These are phyloP conservation scores for Durio zibethinus DNA, from an alignment of 345 rosid species.

Conservation along the genomic window DNA sequence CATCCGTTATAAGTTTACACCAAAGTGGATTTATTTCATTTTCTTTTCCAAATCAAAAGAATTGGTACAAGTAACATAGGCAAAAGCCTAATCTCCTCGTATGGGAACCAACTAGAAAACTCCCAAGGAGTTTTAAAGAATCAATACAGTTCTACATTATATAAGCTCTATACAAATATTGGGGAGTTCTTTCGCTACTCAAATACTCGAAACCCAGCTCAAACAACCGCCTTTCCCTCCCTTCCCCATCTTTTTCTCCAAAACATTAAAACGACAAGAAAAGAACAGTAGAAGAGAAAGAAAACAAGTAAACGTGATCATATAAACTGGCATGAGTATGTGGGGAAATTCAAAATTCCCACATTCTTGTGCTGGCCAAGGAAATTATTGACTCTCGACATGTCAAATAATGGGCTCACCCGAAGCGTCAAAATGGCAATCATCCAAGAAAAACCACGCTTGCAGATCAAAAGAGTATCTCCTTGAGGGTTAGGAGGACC, in stretches of 20 bases:
- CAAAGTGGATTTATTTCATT: neutral
- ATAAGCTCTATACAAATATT: conserved; percentile 16
- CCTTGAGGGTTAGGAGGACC: conserved; percentile 76
- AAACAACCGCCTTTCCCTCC: neutral
- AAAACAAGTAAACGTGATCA: too few species aligned
- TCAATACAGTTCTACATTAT: conserved; percentile 3
- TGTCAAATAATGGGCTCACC: neutral
- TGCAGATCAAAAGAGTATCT: conserved; percentile 51
- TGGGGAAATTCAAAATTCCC: conserved; percentile 11
- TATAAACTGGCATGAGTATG: neutral
- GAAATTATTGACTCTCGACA: neutral
- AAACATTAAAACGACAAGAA: neutral
- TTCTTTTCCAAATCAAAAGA: conserved; percentile 21
- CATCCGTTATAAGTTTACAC: too few species aligned
- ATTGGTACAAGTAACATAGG: conserved; percentile 18
- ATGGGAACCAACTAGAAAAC: neutral
- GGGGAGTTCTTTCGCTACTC: neutral
- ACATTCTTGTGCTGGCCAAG: neutral
- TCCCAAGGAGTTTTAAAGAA: conserved; percentile 8
- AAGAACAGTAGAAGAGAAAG: too few species aligned
- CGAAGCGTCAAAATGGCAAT: neutral
- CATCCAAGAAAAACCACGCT: neutral
- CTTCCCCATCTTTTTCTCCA: neutral
- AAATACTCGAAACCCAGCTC: neutral
- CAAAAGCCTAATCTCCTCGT: neutral